Conservation (phyloP, 495 filamentous ascomycete species). For the Aspergillus avenaceus region DNA sequence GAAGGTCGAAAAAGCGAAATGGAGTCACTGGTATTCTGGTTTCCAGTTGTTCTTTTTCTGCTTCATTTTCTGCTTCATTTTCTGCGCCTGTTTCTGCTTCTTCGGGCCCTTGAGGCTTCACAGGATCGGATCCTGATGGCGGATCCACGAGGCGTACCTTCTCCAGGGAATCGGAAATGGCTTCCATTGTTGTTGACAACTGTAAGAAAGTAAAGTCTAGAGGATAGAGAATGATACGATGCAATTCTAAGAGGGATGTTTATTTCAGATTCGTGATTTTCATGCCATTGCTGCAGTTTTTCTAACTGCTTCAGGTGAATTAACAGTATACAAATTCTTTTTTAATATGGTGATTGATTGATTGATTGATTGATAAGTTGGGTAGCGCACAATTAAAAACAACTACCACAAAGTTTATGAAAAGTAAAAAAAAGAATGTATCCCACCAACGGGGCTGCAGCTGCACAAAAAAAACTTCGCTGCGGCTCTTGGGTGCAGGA, state of each 20-base stretch:
- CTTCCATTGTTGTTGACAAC: constrained; percentile 8
- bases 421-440: constrained; percentile 26
- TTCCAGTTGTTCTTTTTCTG: constrained; percentile 3
- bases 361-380: not conserved
- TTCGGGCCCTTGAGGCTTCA: not conserved
- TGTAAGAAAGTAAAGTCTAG: constrained; percentile 3
- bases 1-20: constrained; percentile 75
- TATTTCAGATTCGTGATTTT: constrained; percentile 7
- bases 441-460: constrained; percentile 48
- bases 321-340: constrained; percentile 9
- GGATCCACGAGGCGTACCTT: constrained; percentile 13
- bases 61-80: constrained; percentile 12
- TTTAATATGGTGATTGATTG: too few species aligned
- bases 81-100: constrained; percentile 14
- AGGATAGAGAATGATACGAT: constrained; percentile 8
- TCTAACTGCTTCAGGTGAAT: constrained; percentile 13
- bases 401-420: constrained; percentile 10
- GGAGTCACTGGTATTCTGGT: constrained; percentile 19
- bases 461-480: constrained; percentile 46
- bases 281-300: constrained; percentile 20
- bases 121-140: not conserved
- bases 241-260: constrained; percentile 12
- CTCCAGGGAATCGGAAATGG: constrained; percentile 17
- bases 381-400: constrained; percentile 8
- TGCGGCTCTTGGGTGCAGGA: constrained; percentile 63